These are phyloP conservation scores for Vararia minispora DNA, from an alignment of 768 basidiomycete genomes.

Conservation along the genomic window DNA sequence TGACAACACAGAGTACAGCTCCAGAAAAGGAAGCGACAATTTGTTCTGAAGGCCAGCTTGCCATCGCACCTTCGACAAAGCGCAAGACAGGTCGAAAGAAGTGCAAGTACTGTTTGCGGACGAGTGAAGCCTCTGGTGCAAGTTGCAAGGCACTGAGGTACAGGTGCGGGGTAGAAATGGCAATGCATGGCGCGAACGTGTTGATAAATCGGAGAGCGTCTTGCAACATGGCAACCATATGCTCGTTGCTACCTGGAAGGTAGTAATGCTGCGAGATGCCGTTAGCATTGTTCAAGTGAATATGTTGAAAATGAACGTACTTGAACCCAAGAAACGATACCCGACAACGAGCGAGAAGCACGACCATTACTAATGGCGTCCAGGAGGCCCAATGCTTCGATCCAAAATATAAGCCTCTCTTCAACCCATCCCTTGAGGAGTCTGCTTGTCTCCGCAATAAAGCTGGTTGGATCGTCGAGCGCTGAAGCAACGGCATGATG, in stretches of 20 bases:
- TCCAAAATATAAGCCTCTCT: not conserved
- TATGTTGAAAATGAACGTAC: no score
- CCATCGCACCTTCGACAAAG: constrained; percentile 2
- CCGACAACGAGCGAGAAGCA: not conserved
- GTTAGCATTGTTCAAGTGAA: no score
- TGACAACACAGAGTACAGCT: constrained; percentile 1
- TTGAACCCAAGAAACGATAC: no score
- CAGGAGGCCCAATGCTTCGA: not conserved
- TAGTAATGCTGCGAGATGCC: no score
- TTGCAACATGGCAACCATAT: no score
- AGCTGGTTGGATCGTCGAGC: not conserved
- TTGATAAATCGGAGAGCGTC: no score
- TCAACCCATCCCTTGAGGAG: not conserved
- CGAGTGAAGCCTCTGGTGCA: not conserved
- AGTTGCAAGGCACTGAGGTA: no score
- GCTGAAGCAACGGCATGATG: not conserved
- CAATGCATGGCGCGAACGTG: no score
- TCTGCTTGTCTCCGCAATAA: not conserved
- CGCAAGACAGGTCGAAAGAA: no score
- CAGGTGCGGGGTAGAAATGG: no score
- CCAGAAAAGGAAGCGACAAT: not conserved
- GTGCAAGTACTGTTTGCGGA: no score
- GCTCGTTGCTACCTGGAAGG: no score
- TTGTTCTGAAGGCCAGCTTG: not conserved
- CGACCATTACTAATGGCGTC: constrained; percentile 18